Evolutionary conservation across 2,329 filamentous ascomycete species (phyloP).

Genomic region (Beauveria asiatica): DNA sequence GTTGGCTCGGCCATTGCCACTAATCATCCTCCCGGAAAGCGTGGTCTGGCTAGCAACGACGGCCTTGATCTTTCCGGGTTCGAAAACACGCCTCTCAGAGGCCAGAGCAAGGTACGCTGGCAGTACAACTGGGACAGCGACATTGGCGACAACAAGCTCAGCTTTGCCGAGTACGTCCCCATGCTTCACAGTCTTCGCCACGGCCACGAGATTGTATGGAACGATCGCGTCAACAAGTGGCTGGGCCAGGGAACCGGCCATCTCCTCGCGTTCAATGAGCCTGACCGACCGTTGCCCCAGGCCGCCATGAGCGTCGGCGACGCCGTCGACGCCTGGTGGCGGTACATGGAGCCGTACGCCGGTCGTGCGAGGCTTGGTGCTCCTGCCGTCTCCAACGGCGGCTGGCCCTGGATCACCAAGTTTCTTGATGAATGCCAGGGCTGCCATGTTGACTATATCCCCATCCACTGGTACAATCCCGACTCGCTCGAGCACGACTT

Average conservation of each 20-base stretch:
- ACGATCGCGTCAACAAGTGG: slow-evolving; percentile 14
- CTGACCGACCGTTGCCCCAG: slow-evolving; percentile 14
- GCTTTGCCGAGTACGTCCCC: slow-evolving; percentile 16
- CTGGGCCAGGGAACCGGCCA: slow-evolving; percentile 14
- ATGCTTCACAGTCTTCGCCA: slow-evolving; percentile 14
- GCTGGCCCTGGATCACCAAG: slow-evolving; percentile 31
- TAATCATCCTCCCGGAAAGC: slow-evolving; percentile 10
- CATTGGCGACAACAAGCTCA: slow-evolving; percentile 15
- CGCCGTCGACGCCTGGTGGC: slow-evolving; percentile 30
- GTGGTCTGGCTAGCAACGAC: slow-evolving; percentile 16
- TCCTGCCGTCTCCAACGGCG: slow-evolving; percentile 40
- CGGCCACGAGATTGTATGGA: slow-evolving; percentile 10
- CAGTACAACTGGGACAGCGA: slow-evolving; percentile 20
- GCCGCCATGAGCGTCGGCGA: slow-evolving; percentile 20
- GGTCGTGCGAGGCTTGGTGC: slow-evolving; percentile 35
- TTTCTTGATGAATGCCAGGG: slow-evolving; percentile 33
- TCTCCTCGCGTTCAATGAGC: slow-evolving; percentile 20
- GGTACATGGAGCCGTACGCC: slow-evolving; percentile 36
- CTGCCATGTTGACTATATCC: slow-evolving; percentile 36
- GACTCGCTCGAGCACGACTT: slow-evolving; percentile 29
- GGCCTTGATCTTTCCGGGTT: slow-evolving; percentile 16
- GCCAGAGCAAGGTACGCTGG: slow-evolving; percentile 16
- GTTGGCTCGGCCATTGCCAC: background rate
- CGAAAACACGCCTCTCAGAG: slow-evolving; percentile 4
- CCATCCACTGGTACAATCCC: slow-evolving; percentile 39